Base-by-base conservation (phyloP, 176 grass and related monocot genomes). In the Elaeis guineensis region DNA sequence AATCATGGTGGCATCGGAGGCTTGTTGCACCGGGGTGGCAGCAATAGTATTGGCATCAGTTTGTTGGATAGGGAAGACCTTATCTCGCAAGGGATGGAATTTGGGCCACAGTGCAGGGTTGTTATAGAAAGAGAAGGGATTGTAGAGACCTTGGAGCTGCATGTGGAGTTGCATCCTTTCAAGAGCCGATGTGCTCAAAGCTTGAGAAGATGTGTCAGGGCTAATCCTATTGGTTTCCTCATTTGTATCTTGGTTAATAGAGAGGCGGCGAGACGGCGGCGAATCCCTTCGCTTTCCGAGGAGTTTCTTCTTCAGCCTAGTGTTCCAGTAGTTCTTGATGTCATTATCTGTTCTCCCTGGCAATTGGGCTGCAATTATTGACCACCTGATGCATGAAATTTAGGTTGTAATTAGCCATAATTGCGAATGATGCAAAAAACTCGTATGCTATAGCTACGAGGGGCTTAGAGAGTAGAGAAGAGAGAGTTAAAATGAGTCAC, bases 261-360 rank as follows among this genome's bases (percentile, higher is more conserved):
- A 49, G 0, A 69, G 28, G n/a, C 84, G 78, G 63, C 81, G 44
- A 52, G 44, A 49, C 11, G 16, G 83, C 0, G 80, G 84, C 2
- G 77, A 69, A 0, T 75, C 71, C 0, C 73, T 64, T 28, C 76
- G 78, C 65, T 90, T 96, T 19, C 87, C 93, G 2, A 98, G 75
- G 50, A 98, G 76, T 70, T 98, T 98, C 79, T 98, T 98, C 93
- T 92, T 98, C 15, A 98, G 80, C 82, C 70, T 77, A 57, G 93
- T 98, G 87, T 98, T 98, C 93, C 93, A 98, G 63, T 98, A 92
- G 71, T 98, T 98, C 77, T 98, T 98, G 73, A 98, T 98, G 74
- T 98, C 93, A 59, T 98, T 98, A 55, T 98, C 93, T 12, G 93
- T 98, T 62, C 93, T 78, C 29, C 93, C 93, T 0, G 84, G 93